Evolutionary conservation across 441 rosid species (phyloP), one percentile per base, ranked within the genome.

Genomic region (Lepidium campestre): DNA sequence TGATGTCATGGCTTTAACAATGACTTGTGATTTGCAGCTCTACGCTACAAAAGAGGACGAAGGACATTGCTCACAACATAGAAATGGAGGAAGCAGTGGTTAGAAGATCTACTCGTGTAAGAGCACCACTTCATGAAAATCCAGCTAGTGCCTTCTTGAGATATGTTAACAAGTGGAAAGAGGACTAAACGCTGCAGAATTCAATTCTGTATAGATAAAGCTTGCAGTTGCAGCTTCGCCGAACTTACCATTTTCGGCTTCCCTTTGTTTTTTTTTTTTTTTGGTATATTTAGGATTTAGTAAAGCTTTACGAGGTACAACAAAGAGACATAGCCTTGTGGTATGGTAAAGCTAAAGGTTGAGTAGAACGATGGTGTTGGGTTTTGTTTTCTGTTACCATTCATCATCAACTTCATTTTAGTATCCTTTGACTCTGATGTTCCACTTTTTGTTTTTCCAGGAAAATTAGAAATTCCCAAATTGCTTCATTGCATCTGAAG

Each of bases 91-190:
- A 94, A 79, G 86, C 88, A 58, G 93, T 83, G 75, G 81, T 87
- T 20, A 81, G 99, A 50, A 84, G 99, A 76, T 94, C 98, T 3
- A 86, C 89, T 32, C 96, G 99, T 41, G 97, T 94, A 25, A 81
- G 90, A 20, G 98, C 97, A 42, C 85, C 93, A 15, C 90, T 90
- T 8, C 84, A 86, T 67, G 93, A 91, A 75, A 91, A 84, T 68
- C 86, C 92, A 62, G 92, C 88, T 5, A 83, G 76, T 76, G 84
- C 94, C 74, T 91, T 81, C 77, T 82, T 86, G 44, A 81, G 87
- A 76, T 94, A 94, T 48, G 91, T 81, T 55, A 94, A 94, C 89
- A 88, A 83, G 85, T 90, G 93, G 97, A 94, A 86, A 83, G 96
- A 84, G 75, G 98, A 94, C 39, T 85, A 77, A 75, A 50, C 65